Percentiles rank a stretch among this genome's conserved stretches.
Conservation (phyloP, 345 rosid species). For the Lumnitzera racemosa region DNA sequence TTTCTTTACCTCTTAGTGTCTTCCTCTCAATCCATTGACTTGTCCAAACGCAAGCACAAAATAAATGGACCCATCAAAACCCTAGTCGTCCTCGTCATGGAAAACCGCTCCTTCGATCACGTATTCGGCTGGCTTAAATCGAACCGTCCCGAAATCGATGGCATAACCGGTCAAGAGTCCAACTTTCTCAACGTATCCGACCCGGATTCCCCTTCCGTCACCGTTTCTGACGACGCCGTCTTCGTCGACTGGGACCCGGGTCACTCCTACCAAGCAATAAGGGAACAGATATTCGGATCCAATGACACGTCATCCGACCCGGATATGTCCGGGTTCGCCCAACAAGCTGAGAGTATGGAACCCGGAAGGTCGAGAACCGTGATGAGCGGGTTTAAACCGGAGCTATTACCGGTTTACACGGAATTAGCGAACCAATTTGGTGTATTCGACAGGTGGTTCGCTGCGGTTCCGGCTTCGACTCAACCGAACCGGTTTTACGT, state of each 20-base stretch:
- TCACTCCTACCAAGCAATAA: constrained; percentile 93
- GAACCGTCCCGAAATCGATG: constrained; percentile 83
- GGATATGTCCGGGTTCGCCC: constrained; percentile 89
- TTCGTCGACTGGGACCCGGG: constrained; percentile 97
- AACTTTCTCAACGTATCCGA: constrained; percentile 55
- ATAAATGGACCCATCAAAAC: constrained; percentile 93
- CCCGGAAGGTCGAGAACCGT: constrained; percentile 54
- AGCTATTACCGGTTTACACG: constrained; percentile 59
- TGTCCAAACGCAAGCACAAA: constrained; percentile 24
- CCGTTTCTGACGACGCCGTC: constrained; percentile 68
- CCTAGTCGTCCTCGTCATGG: constrained; percentile 85
- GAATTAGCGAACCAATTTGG: constrained; percentile 82
- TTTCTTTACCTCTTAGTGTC: constrained; percentile 36
- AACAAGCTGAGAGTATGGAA: constrained; percentile 70
- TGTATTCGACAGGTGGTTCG: constrained; percentile 95
- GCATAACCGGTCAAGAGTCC: constrained; percentile 65
- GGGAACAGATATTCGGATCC: constrained; percentile 95
- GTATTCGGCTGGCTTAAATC: constrained; percentile 92
- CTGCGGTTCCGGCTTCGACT: constrained; percentile 95
- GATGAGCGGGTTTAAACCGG: constrained; percentile 85
- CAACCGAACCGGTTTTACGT: constrained; percentile 98
- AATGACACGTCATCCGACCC: constrained; percentile 34
- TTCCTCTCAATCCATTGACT: constrained; percentile 47
- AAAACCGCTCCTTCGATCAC: constrained; percentile 96
- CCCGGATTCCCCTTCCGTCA: constrained; percentile 40